Base-by-base conservation (phyloP, 202 grass and related monocot species). In the Schoenoplectus triqueter region DNA sequence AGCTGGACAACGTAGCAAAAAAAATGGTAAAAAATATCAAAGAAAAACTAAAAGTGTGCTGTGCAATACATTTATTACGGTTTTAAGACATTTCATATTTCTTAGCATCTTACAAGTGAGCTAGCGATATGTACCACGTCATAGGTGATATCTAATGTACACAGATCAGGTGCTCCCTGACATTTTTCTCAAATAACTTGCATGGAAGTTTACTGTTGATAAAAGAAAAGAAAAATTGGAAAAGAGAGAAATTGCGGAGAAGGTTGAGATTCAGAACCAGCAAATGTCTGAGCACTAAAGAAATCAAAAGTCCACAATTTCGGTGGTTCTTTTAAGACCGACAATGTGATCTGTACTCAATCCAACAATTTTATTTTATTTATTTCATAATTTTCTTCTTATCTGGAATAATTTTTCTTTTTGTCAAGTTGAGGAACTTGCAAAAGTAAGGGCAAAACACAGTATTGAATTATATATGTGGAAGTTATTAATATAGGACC, bases 121-220 rank as follows among this genome's bases (percentile, higher is more conserved):
- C 21, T 59, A 31, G 31, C 31, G 31, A 8, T 59, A 42, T 78
- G 52, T 78, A 10, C 22, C 13, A 78, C 52, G 54, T 78, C 52
- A 78, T 56, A 59, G 1, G n/a, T 13, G 11, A 57, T 5, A 10
- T 42, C 51, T 8, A 17, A 13, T 42, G 74, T 78, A 78, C 54
- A 42, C 54, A 78, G 7, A 60, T 57, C 55, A 10, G 2, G 74
- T 61, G 31, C 56, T 31, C n/a, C 49, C 13, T 42, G 22, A 17
- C 74, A 61, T 31, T 31, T 31, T 60, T 85, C 19, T 69, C 84
- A 55, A 69, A 31, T 64, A 83, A 87, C 75, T 78, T 78, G 59
- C 84, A 88, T 81, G 66, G 73, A 80, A 87, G 87, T 75, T 84
- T 77, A 84, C 79, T 74, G 60, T 68, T 64, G 31, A 70, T 88